Evolutionary conservation across 495 filamentous ascomycete species (phyloP).

Genomic region (Penicillium herquei): DNA sequence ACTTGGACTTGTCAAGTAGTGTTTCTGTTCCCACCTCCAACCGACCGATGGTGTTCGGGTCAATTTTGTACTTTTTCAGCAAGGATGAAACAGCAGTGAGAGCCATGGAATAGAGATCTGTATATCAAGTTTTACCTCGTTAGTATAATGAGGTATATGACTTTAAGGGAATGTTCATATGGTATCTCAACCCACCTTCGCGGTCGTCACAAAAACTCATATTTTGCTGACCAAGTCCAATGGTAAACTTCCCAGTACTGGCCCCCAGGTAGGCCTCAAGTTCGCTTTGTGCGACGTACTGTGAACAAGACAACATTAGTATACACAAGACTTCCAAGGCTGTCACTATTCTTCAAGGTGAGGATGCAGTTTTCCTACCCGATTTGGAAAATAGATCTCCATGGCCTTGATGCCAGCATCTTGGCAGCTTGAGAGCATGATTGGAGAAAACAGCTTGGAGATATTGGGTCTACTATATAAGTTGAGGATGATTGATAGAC

Average conservation of each 20-base stretch:
- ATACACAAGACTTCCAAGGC: too few relatives aligned
- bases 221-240: slow-evolving; percentile 97
- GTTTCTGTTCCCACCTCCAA: slow-evolving; percentile 98
- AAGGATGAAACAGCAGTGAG: slow-evolving; percentile 86
- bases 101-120: slow-evolving; percentile 95
- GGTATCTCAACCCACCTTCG: slow-evolving; percentile 82
- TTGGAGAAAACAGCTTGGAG: too few relatives aligned
- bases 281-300: slow-evolving; percentile 95
- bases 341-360: not conserved
- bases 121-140: too few relatives aligned
- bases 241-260: slow-evolving; percentile 91
- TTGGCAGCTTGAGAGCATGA: too few relatives aligned
- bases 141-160: too few relatives aligned
- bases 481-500: too few relatives aligned
- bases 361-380: slow-evolving; percentile 56
- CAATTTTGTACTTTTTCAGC: slow-evolving; percentile 85
- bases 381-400: slow-evolving; percentile 95
- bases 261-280: slow-evolving; percentile 98
- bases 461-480: too few relatives aligned
- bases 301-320: too few relatives aligned
- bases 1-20: slow-evolving; percentile 98
- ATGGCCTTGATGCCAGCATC: slow-evolving; percentile 99
- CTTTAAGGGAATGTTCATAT: too few relatives aligned
- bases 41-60: slow-evolving; percentile 82
- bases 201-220: slow-evolving; percentile 99